Evolutionary conservation across 208 protist species (phyloP), one percentile per base, ranked within the genome.

Genomic region (Leishmania turanica): DNA sequence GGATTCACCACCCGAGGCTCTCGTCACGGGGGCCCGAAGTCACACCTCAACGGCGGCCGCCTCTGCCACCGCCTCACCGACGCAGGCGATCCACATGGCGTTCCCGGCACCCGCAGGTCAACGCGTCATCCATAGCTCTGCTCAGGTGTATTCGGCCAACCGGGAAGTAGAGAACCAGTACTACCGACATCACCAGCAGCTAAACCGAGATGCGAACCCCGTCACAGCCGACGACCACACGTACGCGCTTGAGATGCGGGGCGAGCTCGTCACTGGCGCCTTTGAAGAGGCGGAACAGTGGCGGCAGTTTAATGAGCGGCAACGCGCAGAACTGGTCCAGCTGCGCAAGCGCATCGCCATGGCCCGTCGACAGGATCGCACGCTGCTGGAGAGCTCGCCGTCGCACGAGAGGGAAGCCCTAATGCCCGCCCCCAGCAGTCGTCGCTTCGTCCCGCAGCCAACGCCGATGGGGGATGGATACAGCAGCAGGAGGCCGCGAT

Each of bases 221-320:
- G 15, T n/a, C 68, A 21, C 3, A 37, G 40, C 13, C 49, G n/a
- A 27, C 54, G 21, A n/a, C 21, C n/a, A 53, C 13, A 19, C 45
- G 68, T 19, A 45, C 53, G 19, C 34, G 2, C 37, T n/a, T 15
- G 31, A n/a, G 53, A 17, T 3, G 15, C 40, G 21, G 3, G 24
- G 49, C 3, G 34, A 45, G n/a, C 8, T 21, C 7, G 53, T 17
- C 58, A 17, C 2, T n/a, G 74, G 37, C n/a, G 31, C 54, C 6
- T 42, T 62, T 15, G 34, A 60, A 47, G 76, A 89, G 71, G 65
- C 72, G 1, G 87, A 91, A 31, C 74, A 91, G 71, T 93, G 89
- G 90, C 78, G 78, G 1, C 47, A 84, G 31, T 95, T 91, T 80
- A 95, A 94, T 77, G 84, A 93, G 60, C 47, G 82, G 68, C 90